Evolutionary conservation across 345 rosid genomes (phyloP).

Genomic region (thale cress (Arabidopsis thaliana)): TAIR10.1 NC_003070.9:25622001-25622500

Average conservation of each 20-base stretch:
- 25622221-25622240: constrained; percentile 36
- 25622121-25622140: constrained; percentile 89
- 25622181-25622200: constrained; percentile 85
- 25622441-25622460: constrained; percentile 19
- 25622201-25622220: constrained; percentile 54
- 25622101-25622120: constrained; percentile 76
- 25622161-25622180: constrained; percentile 77
- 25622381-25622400: constrained; percentile 52
- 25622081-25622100: constrained; percentile 75
- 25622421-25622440: neutral
- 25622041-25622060: constrained; percentile 49
- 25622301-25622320: constrained; percentile 17
- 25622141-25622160: constrained; percentile 86
- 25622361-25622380: constrained; percentile 72
- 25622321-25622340: constrained; percentile 56
- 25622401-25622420: constrained; percentile 56
- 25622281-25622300: constrained; percentile 29
- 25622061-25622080: constrained; percentile 53
- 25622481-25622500: constrained; percentile 46
- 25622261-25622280: constrained; percentile 41
- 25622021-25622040: constrained; percentile 79
- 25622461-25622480: constrained; percentile 17
- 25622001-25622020: constrained; percentile 86
- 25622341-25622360: constrained; percentile 81
- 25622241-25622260: constrained; percentile 30